Base-by-base conservation (phyloP, 2,329 filamentous ascomycete genomes). In the Talaromyces sp. region DNA sequence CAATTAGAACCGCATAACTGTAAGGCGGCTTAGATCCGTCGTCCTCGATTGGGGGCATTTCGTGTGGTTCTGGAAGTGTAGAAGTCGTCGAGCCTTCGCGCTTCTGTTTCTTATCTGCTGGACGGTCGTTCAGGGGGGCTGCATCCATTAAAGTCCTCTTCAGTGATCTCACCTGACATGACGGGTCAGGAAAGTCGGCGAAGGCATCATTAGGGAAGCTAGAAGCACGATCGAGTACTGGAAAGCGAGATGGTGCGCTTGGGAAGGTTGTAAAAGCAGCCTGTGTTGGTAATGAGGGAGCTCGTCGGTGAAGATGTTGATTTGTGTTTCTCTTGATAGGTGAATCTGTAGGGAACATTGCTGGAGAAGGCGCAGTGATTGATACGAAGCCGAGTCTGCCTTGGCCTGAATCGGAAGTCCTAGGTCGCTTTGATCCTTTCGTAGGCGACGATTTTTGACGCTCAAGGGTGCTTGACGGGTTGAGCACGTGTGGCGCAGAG, bases 1-100 rank as follows among this genome's bases (percentile, higher is more conserved):
- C 94, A 63, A 97, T 97, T 65, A 99, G 82, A 65, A 89, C 89
- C 19, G 94, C 93, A 71, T 99, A 99, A 76, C 92, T 97, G 74
- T 93, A 91, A 5, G 86, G 83, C 5, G 94, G 94, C 72, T 99
- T 97, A 57, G 81, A 80, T 66, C 92, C 93, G 70, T 97, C 91
- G 69, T 97, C 94, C 59, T 87, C 79, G 33, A 97, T 84, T 5
- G 79, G 73, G 5, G 91, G 89, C 77, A 96, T 94, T n/a, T 91
- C 87, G 62, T 88, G 83, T 51, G 87, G 86, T 50, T 87, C 80
- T 3, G 91, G 89, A 4, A 92, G 75, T 22, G 80, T 73, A 59
- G 80, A 75, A 33, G 73, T 60, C 3, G 57, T 67, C 61, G 65
- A 73, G 61, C 85, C 82, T 54, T 88, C 84, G 39, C 78, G 68